These are phyloP conservation scores for Trichoderma sp. DNA, from an alignment of 2,329 filamentous ascomycete genomes.

Conservation along the genomic window DNA sequence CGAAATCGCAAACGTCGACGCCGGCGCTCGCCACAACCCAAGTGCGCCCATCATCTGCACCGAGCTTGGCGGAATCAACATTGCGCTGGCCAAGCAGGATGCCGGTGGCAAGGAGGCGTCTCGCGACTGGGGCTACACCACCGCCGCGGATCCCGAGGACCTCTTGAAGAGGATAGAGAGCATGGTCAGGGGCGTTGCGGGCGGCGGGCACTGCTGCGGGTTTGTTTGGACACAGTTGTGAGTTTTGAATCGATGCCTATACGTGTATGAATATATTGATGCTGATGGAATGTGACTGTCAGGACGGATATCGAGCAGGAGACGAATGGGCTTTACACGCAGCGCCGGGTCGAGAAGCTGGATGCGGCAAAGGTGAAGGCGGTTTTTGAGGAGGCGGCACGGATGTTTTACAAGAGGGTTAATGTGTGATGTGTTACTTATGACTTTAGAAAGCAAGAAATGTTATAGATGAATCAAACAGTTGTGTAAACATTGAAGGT, in stretches of 20 bases:
- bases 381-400: constrained; percentile 56
- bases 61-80: constrained; percentile 70
- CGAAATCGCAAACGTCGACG: constrained; percentile 45
- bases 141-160: constrained; percentile 61
- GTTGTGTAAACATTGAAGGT: background rate
- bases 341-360: constrained; percentile 62
- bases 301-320: constrained; percentile 67
- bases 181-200: constrained; percentile 59
- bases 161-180: constrained; percentile 59
- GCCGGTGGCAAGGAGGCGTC: constrained; percentile 42
- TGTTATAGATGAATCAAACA: background rate
- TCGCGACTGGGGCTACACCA: constrained; percentile 69
- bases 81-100: constrained; percentile 47
- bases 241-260: constrained; percentile 40
- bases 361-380: constrained; percentile 57
- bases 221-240: constrained; percentile 69
- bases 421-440: background rate
- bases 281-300: constrained; percentile 11
- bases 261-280: background rate
- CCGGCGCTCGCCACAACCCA: constrained; percentile 52
- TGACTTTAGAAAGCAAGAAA: too few relatives aligned
- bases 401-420: constrained; percentile 46
- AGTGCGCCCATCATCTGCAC: constrained; percentile 65
- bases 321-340: constrained; percentile 66
- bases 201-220: constrained; percentile 59